phyloP scores from a whole-genome alignment of 805 yeast species.

The Yarrowia yakushimensis region DNA sequence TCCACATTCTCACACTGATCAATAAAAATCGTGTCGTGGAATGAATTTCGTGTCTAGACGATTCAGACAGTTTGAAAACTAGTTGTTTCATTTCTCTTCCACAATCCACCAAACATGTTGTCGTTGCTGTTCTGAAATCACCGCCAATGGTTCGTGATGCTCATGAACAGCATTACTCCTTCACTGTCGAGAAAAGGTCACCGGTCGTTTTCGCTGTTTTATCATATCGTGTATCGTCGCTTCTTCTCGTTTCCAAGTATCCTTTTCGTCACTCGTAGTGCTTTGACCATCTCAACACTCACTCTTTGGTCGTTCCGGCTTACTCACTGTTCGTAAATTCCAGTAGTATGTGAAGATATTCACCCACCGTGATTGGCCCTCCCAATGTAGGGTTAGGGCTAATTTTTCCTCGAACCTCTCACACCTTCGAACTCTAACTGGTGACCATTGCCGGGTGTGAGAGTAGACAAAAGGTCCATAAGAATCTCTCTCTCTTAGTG shows the following conservation, averaged over 20 bases:
- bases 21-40: too few species aligned
- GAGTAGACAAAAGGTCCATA: not conserved
- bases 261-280: not conserved
- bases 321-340: conserved; percentile 19
- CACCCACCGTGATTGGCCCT: conserved; percentile 13
- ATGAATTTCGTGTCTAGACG: not conserved
- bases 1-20: not conserved
- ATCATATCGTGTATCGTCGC: not conserved
- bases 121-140: not conserved
- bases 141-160: not conserved
- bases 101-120: not conserved
- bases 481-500: too few species aligned
- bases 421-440: conserved; percentile 1
- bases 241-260: not conserved
- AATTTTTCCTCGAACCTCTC: not conserved
- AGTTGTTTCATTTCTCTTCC: too few species aligned
- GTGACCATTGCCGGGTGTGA: not conserved
- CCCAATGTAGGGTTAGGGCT: conserved; percentile 11
- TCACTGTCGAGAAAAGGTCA: not conserved
- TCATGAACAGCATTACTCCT: not conserved
- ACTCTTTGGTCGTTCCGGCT: conserved; percentile 21
- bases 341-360: conserved; percentile 21
- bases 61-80: not conserved
- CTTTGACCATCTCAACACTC: not conserved
- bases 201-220: not conserved